Percentiles rank a stretch among this genome's conserved stretches.
phyloP scores from a whole-genome alignment of 495 filamentous ascomycete species.

The Penicillium lagena region DNA sequence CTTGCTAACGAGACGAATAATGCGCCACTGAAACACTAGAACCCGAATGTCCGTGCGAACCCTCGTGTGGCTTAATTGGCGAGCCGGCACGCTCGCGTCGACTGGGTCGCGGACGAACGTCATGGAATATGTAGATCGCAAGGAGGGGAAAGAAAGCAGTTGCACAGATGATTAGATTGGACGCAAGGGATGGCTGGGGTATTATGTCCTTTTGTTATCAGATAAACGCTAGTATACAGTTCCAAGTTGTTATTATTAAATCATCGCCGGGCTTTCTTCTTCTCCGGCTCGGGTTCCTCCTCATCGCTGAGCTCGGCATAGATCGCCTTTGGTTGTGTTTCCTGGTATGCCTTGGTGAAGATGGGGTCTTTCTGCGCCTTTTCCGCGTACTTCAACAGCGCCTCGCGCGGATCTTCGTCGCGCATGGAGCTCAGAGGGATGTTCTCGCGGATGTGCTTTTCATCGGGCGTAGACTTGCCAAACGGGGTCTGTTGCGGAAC shows the following conservation, averaged over 20 bases:
- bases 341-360: conserved; percentile 88
- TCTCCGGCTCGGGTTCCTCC: conserved; percentile 63
- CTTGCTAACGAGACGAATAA: no score
- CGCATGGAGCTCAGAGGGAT: conserved; percentile 92
- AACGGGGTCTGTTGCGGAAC: conserved; percentile 84
- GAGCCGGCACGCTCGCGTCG: no score
- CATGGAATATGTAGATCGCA: no score
- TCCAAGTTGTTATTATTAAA: not conserved
- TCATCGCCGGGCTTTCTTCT: conserved; percentile 55
- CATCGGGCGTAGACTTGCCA: conserved; percentile 84
- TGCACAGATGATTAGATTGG: no score
- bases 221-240: not conserved
- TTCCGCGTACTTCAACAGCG: conserved; percentile 89
- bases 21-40: no score
- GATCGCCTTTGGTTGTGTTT: conserved; percentile 87
- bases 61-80: no score
- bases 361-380: conserved; percentile 88
- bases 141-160: no score
- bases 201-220: no score
- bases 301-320: conserved; percentile 92
- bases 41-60: no score
- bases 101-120: no score
- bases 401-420: conserved; percentile 94
- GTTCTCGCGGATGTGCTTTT: conserved; percentile 76
- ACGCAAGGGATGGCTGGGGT: no score